Evolutionary conservation across 2,329 filamentous ascomycete genomes (phyloP).

Genomic region (Venturia oleaginea): DNA sequence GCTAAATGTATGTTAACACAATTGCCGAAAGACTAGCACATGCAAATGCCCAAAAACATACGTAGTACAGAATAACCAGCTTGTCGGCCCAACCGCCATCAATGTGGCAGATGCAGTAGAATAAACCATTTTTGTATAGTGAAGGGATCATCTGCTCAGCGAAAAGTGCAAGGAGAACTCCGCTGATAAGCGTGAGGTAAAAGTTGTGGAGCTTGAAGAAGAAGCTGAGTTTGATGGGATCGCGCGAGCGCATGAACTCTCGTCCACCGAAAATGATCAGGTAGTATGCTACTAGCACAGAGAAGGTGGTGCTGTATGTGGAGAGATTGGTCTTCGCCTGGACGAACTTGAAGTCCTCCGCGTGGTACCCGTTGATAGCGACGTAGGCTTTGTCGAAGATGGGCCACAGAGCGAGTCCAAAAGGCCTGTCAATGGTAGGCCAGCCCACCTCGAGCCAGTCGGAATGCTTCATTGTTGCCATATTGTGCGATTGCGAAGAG

Average conservation of each 20-base stretch:
- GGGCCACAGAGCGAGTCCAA: constrained; percentile 87
- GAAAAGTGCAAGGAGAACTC: constrained; percentile 70
- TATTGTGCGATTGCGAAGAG: neutral
- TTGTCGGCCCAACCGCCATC: constrained; percentile 89
- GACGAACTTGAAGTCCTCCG: constrained; percentile 77
- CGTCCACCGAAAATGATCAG: constrained; percentile 85
- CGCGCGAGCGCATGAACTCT: constrained; percentile 80
- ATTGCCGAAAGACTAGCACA: constrained; percentile 13
- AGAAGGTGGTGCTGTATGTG: constrained; percentile 71
- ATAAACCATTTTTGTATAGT: constrained; percentile 69
- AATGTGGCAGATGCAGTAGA: constrained; percentile 74
- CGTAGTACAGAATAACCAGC: constrained; percentile 92
- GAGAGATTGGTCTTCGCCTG: constrained; percentile 80
- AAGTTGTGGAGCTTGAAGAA: constrained; percentile 97
- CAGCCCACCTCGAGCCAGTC: constrained; percentile 30
- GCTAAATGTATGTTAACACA: constrained; percentile 45
- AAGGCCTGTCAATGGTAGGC: constrained; percentile 83
- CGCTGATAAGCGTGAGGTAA: constrained; percentile 79
- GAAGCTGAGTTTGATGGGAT: constrained; percentile 76
- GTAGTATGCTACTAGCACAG: constrained; percentile 84
- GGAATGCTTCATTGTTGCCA: constrained; percentile 3
- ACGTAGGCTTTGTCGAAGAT: constrained; percentile 85
- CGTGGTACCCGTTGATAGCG: constrained; percentile 66
- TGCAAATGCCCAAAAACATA: constrained; percentile 39
- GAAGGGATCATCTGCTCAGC: constrained; percentile 85